Percentiles rank a stretch among this genome's conserved stretches.
Conservation (phyloP, 371 early-diverging fungal genomes). For the Chytridiales sp. region DNA sequence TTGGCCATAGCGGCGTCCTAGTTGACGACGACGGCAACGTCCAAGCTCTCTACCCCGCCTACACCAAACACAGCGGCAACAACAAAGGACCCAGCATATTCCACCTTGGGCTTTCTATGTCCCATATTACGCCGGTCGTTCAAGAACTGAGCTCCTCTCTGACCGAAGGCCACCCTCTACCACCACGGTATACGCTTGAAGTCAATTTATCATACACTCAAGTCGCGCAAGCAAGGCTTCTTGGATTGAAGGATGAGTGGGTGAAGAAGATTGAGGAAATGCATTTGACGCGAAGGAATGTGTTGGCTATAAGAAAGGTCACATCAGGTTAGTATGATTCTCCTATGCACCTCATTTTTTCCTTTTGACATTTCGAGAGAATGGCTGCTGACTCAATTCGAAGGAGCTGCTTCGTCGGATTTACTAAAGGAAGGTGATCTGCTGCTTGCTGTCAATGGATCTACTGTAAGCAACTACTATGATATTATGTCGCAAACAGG, state of each 20-base stretch:
- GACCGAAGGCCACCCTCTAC: neutral
- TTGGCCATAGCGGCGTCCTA: conserved; percentile 40
- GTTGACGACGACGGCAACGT: conserved; percentile 31
- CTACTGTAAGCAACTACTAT: conserved; percentile 27
- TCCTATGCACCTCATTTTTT: too few species aligned
- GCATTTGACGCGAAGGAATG: conserved; percentile 38
- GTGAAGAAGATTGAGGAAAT: conserved; percentile 38
- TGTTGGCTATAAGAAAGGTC: conserved; percentile 35
- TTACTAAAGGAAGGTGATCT: conserved; percentile 39
- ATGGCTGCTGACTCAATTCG: neutral
- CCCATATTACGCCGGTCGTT: conserved; percentile 25
- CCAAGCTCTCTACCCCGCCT: conserved; percentile 37
- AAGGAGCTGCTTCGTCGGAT: conserved; percentile 21
- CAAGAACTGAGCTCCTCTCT: conserved; percentile 7
- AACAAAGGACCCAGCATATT: conserved; percentile 39
- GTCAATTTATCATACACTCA: conserved; percentile 45
- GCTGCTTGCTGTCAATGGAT: conserved; percentile 35
- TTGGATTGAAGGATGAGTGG: conserved; percentile 42
- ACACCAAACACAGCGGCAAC: conserved; percentile 37
- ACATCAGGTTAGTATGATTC: conserved; percentile 28
- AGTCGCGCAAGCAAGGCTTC: conserved; percentile 40
- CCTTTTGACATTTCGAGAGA: neutral
- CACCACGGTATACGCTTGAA: conserved; percentile 25
- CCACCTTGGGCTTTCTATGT: conserved; percentile 37
- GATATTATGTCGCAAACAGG: conserved; percentile 26